Percentiles rank a stretch among this genome's conserved stretches.
Conservation (phyloP, 2,329 filamentous ascomycete species). For the Penicillium sp. region DNA sequence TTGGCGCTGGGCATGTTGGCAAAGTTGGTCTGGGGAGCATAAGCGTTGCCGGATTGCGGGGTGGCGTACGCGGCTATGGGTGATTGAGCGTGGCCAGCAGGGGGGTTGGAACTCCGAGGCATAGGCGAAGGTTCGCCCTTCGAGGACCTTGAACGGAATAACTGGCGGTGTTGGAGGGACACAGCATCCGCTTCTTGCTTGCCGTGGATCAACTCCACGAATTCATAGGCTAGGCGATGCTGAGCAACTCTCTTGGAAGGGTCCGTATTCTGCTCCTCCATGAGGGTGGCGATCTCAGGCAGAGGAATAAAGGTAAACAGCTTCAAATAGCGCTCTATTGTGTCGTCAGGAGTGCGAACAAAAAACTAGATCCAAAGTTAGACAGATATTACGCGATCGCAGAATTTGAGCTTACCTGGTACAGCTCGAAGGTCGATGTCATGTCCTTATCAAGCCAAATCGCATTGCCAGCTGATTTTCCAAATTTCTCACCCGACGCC, state of each 20-base stretch:
- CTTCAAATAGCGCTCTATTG: slow-evolving; percentile 79
- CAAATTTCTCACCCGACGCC: slow-evolving; percentile 82
- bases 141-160: slow-evolving; percentile 42
- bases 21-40: slow-evolving; percentile 41
- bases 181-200: slow-evolving; percentile 63
- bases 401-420: slow-evolving; percentile 54
- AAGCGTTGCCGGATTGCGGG: slow-evolving; percentile 38
- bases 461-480: slow-evolving; percentile 91
- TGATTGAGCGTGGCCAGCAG: slow-evolving; percentile 20
- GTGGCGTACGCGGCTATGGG: slow-evolving; percentile 28
- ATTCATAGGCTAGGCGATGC: slow-evolving; percentile 78
- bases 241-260: slow-evolving; percentile 76
- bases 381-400: background rate
- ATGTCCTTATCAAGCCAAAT: slow-evolving; percentile 84
- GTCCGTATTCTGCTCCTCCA: slow-evolving; percentile 67
- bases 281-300: slow-evolving; percentile 64
- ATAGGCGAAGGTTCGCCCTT: slow-evolving; percentile 37
- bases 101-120: slow-evolving; percentile 18
- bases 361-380: slow-evolving; percentile 65
- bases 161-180: slow-evolving; percentile 55
- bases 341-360: slow-evolving; percentile 74
- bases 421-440: slow-evolving; percentile 82
- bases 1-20: slow-evolving; percentile 39
- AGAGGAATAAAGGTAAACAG: slow-evolving; percentile 87
- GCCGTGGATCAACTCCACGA: slow-evolving; percentile 79